Percentiles rank a stretch among this genome's conserved stretches.
Evolutionary conservation across 1,139 yeast genomes (phyloP).

Genomic region (Yamadazyma membranifaciens): DNA sequence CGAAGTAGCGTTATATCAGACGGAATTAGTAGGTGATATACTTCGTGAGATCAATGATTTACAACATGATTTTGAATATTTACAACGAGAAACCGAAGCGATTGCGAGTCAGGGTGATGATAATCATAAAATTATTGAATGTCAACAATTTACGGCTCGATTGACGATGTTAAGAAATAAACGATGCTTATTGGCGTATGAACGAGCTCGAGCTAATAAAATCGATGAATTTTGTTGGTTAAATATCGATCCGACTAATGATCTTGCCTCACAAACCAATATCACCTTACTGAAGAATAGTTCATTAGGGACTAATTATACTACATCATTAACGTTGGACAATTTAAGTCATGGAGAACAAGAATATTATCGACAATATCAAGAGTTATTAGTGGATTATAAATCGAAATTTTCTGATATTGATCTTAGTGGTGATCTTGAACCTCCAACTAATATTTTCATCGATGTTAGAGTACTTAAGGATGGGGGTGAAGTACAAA

Average conservation of each 20-base stretch:
- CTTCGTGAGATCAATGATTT: conserved; percentile 59
- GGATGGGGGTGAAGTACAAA: conserved; percentile 96
- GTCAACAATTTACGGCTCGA: conserved; percentile 80
- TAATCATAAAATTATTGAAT: conserved; percentile 52
- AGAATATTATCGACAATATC: conserved; percentile 71
- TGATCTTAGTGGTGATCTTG: conserved; percentile 84
- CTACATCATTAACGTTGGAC: conserved; percentile 36
- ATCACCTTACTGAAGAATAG: conserved; percentile 8
- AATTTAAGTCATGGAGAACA: conserved; percentile 77
- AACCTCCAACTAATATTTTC: conserved; percentile 88
- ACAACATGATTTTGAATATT: conserved; percentile 48
- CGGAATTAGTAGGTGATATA: conserved; percentile 69
- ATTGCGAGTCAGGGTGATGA: conserved; percentile 21
- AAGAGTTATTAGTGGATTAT: conserved; percentile 68
- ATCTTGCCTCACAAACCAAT: conserved; percentile 7
- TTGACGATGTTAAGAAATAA: conserved; percentile 84
- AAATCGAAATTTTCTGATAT: conserved; percentile 80
- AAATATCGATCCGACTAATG: conserved; percentile 38
- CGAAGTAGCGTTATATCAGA: conserved; percentile 69
- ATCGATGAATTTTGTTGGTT: conserved; percentile 75
- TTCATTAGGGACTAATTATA: conserved; percentile 21
- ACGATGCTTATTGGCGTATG: conserved; percentile 83
- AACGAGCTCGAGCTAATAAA: conserved; percentile 65
- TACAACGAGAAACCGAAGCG: conserved; percentile 19
- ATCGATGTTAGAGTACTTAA: conserved; percentile 90